These are phyloP conservation scores for Russula dissimulans DNA, from an alignment of 768 basidiomycete genomes.

Conservation along the genomic window DNA sequence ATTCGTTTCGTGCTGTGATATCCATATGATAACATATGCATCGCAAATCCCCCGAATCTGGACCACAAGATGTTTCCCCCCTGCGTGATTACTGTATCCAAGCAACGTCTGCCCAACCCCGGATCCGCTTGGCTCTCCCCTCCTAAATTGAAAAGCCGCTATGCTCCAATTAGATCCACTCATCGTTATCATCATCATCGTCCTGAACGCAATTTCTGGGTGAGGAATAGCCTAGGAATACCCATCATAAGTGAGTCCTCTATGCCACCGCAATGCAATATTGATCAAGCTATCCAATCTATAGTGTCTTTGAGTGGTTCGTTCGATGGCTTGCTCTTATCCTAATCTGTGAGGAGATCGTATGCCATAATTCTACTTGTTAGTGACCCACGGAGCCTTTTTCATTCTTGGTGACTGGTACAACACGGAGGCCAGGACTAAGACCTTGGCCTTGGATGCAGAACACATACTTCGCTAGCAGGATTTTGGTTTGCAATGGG, in stretches of 20 bases:
- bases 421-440: conserved; percentile 27
- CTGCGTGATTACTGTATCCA: no score
- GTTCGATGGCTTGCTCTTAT: conserved; percentile 34
- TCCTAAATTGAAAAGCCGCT: no score
- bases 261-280: background rate
- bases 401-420: conserved; percentile 35
- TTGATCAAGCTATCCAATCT: conserved; percentile 13
- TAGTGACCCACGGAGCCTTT: conserved; percentile 28
- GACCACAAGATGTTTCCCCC: no score
- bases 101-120: no score
- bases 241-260: conserved; percentile 33
- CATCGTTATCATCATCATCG: conserved; percentile 30
- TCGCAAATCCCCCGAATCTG: no score
- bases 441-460: conserved; percentile 29
- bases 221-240: conserved; percentile 29
- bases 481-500: conserved; percentile 34
- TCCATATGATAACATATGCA: no score
- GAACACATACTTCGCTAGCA: conserved; percentile 30
- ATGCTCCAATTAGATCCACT: no score
- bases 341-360: conserved; percentile 12
- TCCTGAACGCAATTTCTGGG: conserved; percentile 34
- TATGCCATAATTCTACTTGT: background rate
- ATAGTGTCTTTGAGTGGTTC: conserved; percentile 35
- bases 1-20: no score
- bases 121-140: no score